Percentiles rank a stretch among this genome's conserved stretches.
Evolutionary conservation across 768 basidiomycete species (phyloP).

Genomic region (Russula earlei): DNA sequence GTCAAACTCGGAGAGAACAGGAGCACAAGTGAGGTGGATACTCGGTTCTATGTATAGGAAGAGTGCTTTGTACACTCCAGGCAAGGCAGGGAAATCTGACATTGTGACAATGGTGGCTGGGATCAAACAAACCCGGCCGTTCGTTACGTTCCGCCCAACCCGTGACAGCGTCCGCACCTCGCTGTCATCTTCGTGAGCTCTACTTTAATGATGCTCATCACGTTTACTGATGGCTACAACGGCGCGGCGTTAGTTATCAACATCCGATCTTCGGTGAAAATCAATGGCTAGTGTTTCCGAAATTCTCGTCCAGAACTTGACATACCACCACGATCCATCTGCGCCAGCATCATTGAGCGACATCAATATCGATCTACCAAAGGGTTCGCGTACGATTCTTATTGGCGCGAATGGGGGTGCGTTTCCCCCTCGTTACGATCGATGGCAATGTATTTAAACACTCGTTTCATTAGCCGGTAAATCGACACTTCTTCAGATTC

Average conservation of each 20-base stretch:
- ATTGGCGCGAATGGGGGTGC: slow-evolving; percentile 91
- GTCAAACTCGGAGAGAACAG: neutral
- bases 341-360: slow-evolving; percentile 47
- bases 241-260: too few species aligned
- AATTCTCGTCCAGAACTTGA: slow-evolving; percentile 37
- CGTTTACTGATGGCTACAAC: too few species aligned
- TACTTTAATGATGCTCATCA: too few species aligned
- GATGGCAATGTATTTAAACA: neutral
- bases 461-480: slow-evolving; percentile 58
- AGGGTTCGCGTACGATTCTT: slow-evolving; percentile 75
- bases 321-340: slow-evolving; percentile 44
- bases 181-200: too few species aligned
- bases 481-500: slow-evolving; percentile 88
- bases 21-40: slow-evolving; percentile 19
- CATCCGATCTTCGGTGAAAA: too few species aligned
- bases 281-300: slow-evolving; percentile 15
- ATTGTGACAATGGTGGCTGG: too few species aligned
- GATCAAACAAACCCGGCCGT: too few species aligned
- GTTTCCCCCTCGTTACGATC: slow-evolving; percentile 18
- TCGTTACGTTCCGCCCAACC: too few species aligned
- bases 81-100: slow-evolving; percentile 44
- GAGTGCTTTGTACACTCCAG: slow-evolving; percentile 51
- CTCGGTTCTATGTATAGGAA: slow-evolving; percentile 62
- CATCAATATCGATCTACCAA: slow-evolving; percentile 56
- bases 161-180: too few species aligned